Conservation (phyloP, 768 basidiomycete species). For the Collybia mongolica region DNA sequence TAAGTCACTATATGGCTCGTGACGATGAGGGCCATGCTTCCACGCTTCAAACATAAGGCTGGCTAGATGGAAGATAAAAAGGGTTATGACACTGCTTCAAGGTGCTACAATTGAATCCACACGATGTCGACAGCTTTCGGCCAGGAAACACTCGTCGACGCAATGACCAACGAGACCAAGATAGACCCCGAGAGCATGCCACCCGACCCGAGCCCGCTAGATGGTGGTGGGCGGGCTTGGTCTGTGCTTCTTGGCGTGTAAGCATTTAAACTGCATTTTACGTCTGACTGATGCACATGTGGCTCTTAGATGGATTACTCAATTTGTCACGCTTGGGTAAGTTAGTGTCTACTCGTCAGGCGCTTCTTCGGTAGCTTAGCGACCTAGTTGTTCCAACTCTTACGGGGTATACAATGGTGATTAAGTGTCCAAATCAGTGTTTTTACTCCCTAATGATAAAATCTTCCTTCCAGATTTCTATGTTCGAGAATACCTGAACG, state of each 20-base stretch:
- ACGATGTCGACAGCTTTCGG: no score
- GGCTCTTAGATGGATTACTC: constrained; percentile 18
- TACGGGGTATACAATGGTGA: constrained; percentile 21
- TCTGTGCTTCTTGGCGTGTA: constrained; percentile 23
- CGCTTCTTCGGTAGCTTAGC: not conserved
- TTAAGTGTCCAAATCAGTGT: not conserved
- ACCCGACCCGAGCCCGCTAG: constrained; percentile 6
- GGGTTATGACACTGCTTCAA: no score
- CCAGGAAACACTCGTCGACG: no score
- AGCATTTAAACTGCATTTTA: constrained; percentile 1
- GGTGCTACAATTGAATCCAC: no score
- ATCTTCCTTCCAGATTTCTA: constrained; percentile 19
- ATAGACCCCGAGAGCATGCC: no score
- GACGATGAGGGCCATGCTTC: no score
- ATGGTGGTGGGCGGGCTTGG: constrained; percentile 25
- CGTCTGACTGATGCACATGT: not conserved
- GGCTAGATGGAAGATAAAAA: no score
- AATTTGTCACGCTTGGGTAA: constrained; percentile 24
- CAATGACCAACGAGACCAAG: no score
- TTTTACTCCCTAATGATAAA: no score
- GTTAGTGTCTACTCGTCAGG: not conserved
- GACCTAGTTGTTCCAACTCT: constrained; percentile 19
- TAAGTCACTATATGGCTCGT: no score
- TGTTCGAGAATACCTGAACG: constrained; percentile 21
- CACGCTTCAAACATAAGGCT: no score